Conservation (phyloP, 2,329 filamentous ascomycete genomes). For the Exophiala sideris region DNA sequence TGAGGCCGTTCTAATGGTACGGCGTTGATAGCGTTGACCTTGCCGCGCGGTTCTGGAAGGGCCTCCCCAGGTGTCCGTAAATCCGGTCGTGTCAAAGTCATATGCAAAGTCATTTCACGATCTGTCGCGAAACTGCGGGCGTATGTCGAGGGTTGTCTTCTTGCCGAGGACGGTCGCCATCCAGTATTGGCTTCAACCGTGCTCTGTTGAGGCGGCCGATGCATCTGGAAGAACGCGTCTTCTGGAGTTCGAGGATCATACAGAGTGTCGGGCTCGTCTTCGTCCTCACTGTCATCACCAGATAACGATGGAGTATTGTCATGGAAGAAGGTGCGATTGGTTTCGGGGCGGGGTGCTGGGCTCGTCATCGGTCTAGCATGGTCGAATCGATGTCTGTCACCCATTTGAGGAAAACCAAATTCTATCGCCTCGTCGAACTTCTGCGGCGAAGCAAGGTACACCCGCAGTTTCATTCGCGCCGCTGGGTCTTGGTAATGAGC, state of each 20-base stretch:
- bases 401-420: constrained; percentile 73
- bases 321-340: constrained; percentile 52
- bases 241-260: constrained; percentile 29
- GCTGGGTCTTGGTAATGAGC: constrained; percentile 89
- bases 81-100: constrained; percentile 90
- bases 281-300: constrained; percentile 34
- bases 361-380: constrained; percentile 24
- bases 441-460: constrained; percentile 82
- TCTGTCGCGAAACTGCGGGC: constrained; percentile 56
- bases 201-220: constrained; percentile 14
- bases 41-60: constrained; percentile 65
- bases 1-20: constrained; percentile 56
- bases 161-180: constrained; percentile 16
- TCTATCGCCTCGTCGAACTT: constrained; percentile 95
- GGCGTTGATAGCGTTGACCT: constrained; percentile 54
- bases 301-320: constrained; percentile 45
- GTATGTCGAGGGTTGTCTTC: constrained; percentile 36
- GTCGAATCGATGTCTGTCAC: constrained; percentile 26
- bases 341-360: constrained; percentile 44
- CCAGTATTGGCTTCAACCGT: constrained; percentile 16
- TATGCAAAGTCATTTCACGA: constrained; percentile 90
- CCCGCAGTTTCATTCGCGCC: constrained; percentile 77
- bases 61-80: constrained; percentile 59
- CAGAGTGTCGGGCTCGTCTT: constrained; percentile 24
- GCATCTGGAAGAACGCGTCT: constrained; percentile 26